Conservation (phyloP, 257 asterid species). For the Ligustrum vulgare region DNA sequence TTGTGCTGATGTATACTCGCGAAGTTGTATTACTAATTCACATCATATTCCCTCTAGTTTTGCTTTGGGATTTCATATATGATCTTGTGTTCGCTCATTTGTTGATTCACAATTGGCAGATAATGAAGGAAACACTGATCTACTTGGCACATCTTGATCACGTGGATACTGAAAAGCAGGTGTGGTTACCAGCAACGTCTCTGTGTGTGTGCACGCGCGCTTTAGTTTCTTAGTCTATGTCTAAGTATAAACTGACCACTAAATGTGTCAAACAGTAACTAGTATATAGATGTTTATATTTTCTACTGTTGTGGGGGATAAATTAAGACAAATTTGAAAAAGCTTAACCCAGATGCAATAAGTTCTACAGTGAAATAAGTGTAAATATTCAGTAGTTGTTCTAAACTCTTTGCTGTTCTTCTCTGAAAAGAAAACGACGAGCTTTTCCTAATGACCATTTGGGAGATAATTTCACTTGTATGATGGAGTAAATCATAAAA, state of each 20-base stretch:
- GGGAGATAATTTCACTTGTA: no score
- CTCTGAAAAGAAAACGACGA: no score
- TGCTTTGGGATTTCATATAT: constrained; percentile 9
- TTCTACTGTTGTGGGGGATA: background rate
- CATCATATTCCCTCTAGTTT: constrained; percentile 12
- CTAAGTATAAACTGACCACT: background rate
- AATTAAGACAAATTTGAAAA: background rate
- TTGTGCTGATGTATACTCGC: background rate
- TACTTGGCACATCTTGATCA: constrained; percentile 98
- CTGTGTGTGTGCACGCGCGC: background rate
- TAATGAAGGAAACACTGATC: constrained; percentile 97
- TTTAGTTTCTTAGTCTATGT: background rate
- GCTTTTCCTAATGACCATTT: no score
- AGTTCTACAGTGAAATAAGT: no score
- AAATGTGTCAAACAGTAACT: background rate
- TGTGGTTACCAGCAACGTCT: constrained; percentile 16
- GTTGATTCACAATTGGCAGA: constrained; percentile 49
- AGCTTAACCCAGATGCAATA: no score
- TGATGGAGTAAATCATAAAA: no score
- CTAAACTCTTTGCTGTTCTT: no score
- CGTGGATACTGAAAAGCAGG: constrained; percentile 98
- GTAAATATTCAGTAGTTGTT: no score
- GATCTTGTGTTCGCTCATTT: background rate
- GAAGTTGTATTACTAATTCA: constrained; percentile 1
- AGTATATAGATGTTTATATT: background rate